Evolutionary conservation across 768 basidiomycete species (phyloP).

Genomic region (Amanita pallidorosea): DNA sequence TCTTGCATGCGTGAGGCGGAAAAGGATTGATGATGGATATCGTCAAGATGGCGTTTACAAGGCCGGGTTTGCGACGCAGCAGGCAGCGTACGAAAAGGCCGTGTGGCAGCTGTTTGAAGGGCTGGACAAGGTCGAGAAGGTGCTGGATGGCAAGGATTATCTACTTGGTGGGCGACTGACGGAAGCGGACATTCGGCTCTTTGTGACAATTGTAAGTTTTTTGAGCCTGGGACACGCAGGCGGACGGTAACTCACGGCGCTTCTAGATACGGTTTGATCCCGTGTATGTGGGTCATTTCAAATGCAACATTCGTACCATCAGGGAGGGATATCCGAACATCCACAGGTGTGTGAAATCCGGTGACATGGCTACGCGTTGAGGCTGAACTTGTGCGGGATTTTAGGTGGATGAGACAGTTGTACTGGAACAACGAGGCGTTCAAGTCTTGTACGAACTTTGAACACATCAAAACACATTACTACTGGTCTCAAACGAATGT

Average conservation of each 20-base stretch:
- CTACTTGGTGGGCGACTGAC: conserved; percentile 78
- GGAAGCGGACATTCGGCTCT: conserved; percentile 79
- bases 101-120: conserved; percentile 66
- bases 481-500: conserved; percentile 52
- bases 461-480: conserved; percentile 76
- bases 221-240: conserved; percentile 4
- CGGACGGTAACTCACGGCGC: neutral
- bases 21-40: neutral
- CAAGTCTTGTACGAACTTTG: conserved; percentile 78
- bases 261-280: conserved; percentile 77
- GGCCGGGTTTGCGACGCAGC: conserved; percentile 75
- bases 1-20: neutral
- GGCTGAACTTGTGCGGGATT: neutral
- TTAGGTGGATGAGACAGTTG: conserved; percentile 71
- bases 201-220: conserved; percentile 74
- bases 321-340: conserved; percentile 82
- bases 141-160: conserved; percentile 71
- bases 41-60: conserved; percentile 75
- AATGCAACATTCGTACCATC: conserved; percentile 82
- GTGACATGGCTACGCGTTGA: neutral
- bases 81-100: conserved; percentile 70
- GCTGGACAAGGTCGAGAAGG: conserved; percentile 73
- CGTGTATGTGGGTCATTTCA: conserved; percentile 89
- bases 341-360: conserved; percentile 34
- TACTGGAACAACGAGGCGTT: conserved; percentile 92